phyloP scores from a whole-genome alignment of 2,329 filamentous ascomycete genomes.

The Fusarium neocosmosporiellum region DNA sequence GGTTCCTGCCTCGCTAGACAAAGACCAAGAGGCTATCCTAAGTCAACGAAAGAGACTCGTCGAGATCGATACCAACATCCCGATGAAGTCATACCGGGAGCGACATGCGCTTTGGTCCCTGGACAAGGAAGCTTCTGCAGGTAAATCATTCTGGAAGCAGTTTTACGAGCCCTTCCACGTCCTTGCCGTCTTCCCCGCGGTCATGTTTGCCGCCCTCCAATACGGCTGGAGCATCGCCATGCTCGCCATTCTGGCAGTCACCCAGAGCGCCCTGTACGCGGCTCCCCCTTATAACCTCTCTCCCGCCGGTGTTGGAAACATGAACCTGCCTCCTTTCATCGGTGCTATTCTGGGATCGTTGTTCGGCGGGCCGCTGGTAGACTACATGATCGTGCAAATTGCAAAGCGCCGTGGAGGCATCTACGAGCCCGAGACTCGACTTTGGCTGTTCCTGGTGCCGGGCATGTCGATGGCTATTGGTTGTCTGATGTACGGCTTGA shows the following conservation, averaged over 20 bases:
- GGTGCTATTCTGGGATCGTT: constrained; percentile 19
- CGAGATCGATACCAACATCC: constrained; percentile 13
- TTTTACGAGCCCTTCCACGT: constrained; percentile 22
- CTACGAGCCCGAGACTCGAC: constrained; percentile 32
- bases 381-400: constrained; percentile 27
- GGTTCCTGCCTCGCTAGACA: not conserved
- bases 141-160: constrained; percentile 9
- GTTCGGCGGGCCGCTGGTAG: constrained; percentile 20
- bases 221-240: constrained; percentile 32
- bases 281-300: constrained; percentile 30
- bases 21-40: not conserved
- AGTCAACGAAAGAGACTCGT: not conserved
- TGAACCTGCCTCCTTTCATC: constrained; percentile 35
- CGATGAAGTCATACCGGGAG: constrained; percentile 18
- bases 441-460: constrained; percentile 30
- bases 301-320: constrained; percentile 25
- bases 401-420: constrained; percentile 26
- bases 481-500: constrained; percentile 34
- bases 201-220: constrained; percentile 11
- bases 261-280: constrained; percentile 8
- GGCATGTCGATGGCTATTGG: constrained; percentile 28
- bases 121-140: constrained; percentile 4
- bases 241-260: constrained; percentile 32
- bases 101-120: constrained; percentile 18
- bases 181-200: constrained; percentile 1